Evolutionary conservation across 495 filamentous ascomycete species (phyloP), one percentile per base, ranked within the genome.

Genomic region (Lasiosphaeriaceae sp.): DNA sequence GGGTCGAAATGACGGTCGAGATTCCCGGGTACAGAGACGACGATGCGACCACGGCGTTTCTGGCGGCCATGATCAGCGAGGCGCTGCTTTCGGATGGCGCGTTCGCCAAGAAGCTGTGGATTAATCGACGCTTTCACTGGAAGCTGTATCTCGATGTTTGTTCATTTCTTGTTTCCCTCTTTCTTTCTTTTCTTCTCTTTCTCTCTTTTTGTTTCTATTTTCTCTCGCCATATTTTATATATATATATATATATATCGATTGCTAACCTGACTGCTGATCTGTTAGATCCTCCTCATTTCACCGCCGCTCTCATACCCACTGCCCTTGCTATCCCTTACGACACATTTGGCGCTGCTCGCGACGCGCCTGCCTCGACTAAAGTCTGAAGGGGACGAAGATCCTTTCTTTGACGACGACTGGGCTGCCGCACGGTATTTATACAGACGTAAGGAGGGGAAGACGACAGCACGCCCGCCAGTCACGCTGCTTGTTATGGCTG

Each of bases 361-460:
- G 41, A 90, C 93, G 7, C 86, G 88, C 54, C 83, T 97, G 2
- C 94, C 94, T 17, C 81, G 85, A 29, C 76, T 95, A 21, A 88
- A 89, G 66, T 95, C 90, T 21, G 85, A 91, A 65, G 79, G 79
- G 52, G 92, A 96, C 67, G 94, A 99, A 74, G 95, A 99, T 65
- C 95, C 95, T 2, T 85, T 96, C 64, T 97, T 99, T 77, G 87
- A 96, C 77, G 95, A 99, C 74, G 94, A 99, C 73, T 99, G 95
- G 95, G 88, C 85, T 35, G 88, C 85, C 34, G 83, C 91, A 2
- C 71, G 83, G 39, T 83, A 85, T 50, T 77, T 99, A 20, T 99
- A 92, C 74, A 83, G 88, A 1, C 76, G 80, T 37, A 5, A 68
- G 44, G 58, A 57, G 29, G 48, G 54, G 37, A 55, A 58, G 19